These are phyloP conservation scores for Curvularia sp. DNA, from an alignment of 2,329 filamentous ascomycete genomes.

Conservation along the genomic window DNA sequence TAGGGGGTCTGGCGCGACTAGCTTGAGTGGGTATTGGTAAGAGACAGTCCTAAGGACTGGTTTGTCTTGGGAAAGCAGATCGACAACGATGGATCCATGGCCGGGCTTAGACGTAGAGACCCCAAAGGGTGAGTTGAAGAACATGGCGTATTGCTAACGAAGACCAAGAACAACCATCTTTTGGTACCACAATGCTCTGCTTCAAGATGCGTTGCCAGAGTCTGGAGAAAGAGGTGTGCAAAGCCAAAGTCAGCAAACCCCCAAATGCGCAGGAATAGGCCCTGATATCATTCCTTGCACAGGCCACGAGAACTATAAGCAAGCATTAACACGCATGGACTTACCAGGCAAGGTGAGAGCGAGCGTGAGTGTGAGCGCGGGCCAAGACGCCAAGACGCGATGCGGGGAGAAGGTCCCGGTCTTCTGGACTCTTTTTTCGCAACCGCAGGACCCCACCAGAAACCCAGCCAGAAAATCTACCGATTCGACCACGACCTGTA, in stretches of 20 bases:
- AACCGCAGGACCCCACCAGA: conserved; percentile 20
- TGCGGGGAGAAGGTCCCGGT: conserved; percentile 10
- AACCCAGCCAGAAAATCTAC: conserved; percentile 21
- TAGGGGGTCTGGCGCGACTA: conserved; percentile 79
- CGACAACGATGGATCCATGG: conserved; percentile 77
- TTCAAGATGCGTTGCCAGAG: neutral
- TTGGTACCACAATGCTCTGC: neutral
- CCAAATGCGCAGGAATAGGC: neutral
- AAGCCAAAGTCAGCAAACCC: neutral
- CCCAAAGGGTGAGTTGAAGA: conserved; percentile 72
- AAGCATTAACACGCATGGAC: neutral
- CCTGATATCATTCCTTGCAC: neutral
- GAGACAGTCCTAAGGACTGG: conserved; percentile 76
- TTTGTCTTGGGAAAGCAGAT: conserved; percentile 71
- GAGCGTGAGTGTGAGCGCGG: conserved; percentile 6
- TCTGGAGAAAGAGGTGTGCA: neutral
- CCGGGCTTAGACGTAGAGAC: conserved; percentile 76
- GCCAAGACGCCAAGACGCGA: conserved; percentile 12
- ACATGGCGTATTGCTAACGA: conserved; percentile 33
- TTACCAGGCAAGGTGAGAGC: neutral
- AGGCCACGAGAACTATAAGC: neutral
- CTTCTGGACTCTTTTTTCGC: conserved; percentile 16
- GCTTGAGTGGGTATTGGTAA: conserved; percentile 94
- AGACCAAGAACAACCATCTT: conserved; percentile 21
- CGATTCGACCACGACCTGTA: conserved; percentile 17